These are phyloP conservation scores for Hypomontagnella submonticulosa DNA, from an alignment of 495 filamentous ascomycete species.

Conservation along the genomic window DNA sequence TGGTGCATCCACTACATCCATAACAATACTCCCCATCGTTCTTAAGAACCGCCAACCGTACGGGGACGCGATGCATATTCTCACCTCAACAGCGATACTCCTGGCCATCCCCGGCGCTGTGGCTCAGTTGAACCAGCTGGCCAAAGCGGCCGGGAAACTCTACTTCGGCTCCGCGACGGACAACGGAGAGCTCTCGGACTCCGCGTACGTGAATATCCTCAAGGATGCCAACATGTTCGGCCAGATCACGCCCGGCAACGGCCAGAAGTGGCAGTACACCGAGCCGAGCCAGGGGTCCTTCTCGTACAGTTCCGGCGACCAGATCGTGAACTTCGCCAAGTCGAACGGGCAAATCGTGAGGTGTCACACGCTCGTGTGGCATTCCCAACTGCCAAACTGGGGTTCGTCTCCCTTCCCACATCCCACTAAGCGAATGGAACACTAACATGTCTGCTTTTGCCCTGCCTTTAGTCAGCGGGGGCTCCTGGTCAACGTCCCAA, in stretches of 20 bases:
- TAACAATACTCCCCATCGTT: no score
- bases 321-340: slow-evolving; percentile 61
- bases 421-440: not conserved
- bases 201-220: slow-evolving; percentile 58
- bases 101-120: slow-evolving; percentile 43
- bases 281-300: slow-evolving; percentile 58
- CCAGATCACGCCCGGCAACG: slow-evolving; percentile 68
- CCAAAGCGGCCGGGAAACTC: slow-evolving; percentile 60
- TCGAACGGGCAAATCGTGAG: slow-evolving; percentile 65
- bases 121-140: slow-evolving; percentile 62
- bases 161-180: slow-evolving; percentile 72
- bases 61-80: not conserved
- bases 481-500: slow-evolving; percentile 64
- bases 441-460: not conserved
- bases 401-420: slow-evolving; percentile 40
- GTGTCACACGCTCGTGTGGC: slow-evolving; percentile 72
- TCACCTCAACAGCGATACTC: slow-evolving; percentile 37
- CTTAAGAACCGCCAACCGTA: not conserved
- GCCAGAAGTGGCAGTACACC: slow-evolving; percentile 64
- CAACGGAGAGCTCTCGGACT: slow-evolving; percentile 63
- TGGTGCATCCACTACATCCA: no score
- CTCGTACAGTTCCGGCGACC: slow-evolving; percentile 61
- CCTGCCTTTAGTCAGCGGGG: slow-evolving; percentile 43
- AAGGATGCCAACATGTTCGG: slow-evolving; percentile 66
- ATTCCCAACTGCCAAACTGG: slow-evolving; percentile 69